Evolutionary conservation across 225 moss, liverwort and hornwort genomes (phyloP).

Genomic region (Physcomitrellopsis africana): DNA sequence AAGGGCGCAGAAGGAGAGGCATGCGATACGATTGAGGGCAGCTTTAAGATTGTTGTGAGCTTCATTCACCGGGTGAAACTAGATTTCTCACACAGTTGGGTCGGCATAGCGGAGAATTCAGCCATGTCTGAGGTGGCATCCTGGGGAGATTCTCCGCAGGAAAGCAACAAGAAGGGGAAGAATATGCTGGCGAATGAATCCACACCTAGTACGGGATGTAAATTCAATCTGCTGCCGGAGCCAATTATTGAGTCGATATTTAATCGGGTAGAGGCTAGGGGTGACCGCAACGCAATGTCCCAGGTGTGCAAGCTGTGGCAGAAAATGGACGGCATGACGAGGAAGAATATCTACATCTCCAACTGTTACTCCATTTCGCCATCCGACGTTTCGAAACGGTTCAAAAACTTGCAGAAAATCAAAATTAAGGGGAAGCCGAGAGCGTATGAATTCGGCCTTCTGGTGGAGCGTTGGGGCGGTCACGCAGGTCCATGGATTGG

Average conservation of each 20-base stretch:
- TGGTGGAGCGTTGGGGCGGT: slow-evolving; percentile 74
- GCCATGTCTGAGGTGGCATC: slow-evolving; percentile 26
- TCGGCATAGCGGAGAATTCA: background rate
- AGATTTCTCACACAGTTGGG: background rate
- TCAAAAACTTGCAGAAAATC: slow-evolving; percentile 56
- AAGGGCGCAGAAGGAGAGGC: background rate
- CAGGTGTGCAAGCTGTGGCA: slow-evolving; percentile 56
- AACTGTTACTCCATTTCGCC: slow-evolving; percentile 59
- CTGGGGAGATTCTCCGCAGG: background rate
- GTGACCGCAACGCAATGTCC: slow-evolving; percentile 42
- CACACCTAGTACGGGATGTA: background rate
- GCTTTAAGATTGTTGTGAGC: background rate
- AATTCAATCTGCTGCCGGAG: slow-evolving; percentile 43
- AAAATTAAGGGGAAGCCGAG: slow-evolving; percentile 84
- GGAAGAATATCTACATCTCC: slow-evolving; percentile 46
- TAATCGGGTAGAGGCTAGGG: slow-evolving; percentile 18
- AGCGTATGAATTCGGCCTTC: slow-evolving; percentile 67
- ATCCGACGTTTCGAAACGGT: slow-evolving; percentile 32
- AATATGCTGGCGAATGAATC: background rate
- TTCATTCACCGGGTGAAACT: background rate
- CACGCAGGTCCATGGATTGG: slow-evolving; percentile 76
- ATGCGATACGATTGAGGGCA: background rate
- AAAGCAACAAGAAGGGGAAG: slow-evolving; percentile 11
- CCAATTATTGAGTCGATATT: slow-evolving; percentile 47
- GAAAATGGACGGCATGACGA: slow-evolving; percentile 40